Conservation (phyloP, 163 green algal genomes). For the Coccomyxa subellipsoidea region DNA sequence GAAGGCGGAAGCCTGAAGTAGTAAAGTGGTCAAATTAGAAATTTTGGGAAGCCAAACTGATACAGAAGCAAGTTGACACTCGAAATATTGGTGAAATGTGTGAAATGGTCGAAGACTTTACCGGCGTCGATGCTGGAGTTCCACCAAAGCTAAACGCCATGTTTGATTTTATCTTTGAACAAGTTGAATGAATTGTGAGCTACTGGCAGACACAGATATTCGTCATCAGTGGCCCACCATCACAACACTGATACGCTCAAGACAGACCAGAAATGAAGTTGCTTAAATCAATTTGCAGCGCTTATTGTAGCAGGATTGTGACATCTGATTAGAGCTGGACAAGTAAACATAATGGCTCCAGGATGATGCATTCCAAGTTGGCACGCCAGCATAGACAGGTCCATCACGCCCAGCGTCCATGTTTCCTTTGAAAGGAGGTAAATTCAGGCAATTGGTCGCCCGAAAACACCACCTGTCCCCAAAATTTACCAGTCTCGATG, state of each 20-base stretch:
- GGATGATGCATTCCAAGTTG: too few species aligned
- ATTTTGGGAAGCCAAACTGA: not conserved
- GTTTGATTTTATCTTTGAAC: too few species aligned
- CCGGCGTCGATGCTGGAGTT: not conserved
- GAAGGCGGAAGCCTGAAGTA: conserved; percentile 4
- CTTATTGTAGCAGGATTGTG: too few species aligned
- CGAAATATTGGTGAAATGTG: not conserved
- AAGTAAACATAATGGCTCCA: too few species aligned
- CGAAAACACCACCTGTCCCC: not conserved
- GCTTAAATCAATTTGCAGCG: too few species aligned
- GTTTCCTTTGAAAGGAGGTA: too few species aligned
- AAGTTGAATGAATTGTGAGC: too few species aligned
- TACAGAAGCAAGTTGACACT: not conserved
- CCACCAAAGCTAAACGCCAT: conserved; percentile 7
- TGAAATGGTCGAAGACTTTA: not conserved
- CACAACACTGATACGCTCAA: too few species aligned
- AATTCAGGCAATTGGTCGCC: not conserved
- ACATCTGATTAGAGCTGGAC: too few species aligned
- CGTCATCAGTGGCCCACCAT: too few species aligned
- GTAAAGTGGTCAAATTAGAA: not conserved
- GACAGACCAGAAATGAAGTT: too few species aligned
- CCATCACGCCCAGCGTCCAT: not conserved
- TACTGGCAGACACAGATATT: too few species aligned
- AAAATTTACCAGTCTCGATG: not conserved
- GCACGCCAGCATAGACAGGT: not conserved